Base-by-base conservation (phyloP, 2,329 filamentous ascomycete species). In the Aspergillus sp. region DNA sequence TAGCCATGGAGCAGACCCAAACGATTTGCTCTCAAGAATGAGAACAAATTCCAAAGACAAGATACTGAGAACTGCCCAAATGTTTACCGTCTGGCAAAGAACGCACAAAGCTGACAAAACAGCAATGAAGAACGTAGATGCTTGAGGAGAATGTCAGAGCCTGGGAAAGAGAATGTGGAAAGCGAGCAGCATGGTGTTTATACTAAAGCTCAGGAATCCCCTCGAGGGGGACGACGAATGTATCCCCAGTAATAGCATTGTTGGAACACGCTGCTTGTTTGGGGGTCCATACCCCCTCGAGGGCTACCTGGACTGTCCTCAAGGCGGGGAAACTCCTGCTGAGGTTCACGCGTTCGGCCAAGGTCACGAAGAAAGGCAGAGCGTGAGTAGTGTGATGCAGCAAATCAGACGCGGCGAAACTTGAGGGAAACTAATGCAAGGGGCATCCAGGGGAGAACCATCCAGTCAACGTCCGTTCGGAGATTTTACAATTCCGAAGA, bases 131-230 rank as follows among this genome's bases (percentile, higher is more conserved):
- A 73, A 74, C 72, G 72, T 66, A 70, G 64, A 69, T 64, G 66
- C 64, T 65, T 64, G 66, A 71, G 71, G 73, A 75, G 73, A 75
- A 76, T 76, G 73, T 74, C 70, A 72, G 72, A 69, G 69, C 64
- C 69, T 73, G 66, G 63, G 68, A 73, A 73, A 74, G 72, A 76
- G 73, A 75, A 76, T 76, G 73, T 74, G 70, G 67, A 71, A 30
- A 73, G 73, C 73, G 73, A 71, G 64, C 66, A 68, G 62, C 69
- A 72, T 69, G 69, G 65, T 74, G 73, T 76, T 75, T 76, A 76
- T 75, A 54, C 51, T 15, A 74, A 67, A 69, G 49, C 64, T 66
- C 64, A 60, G 64, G 71, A 70, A 63, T 63, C 62, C 66, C 66
- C 64, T 64, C 50, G 58, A 60, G 61, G 61, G 64, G 67, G 69